phyloP scores from a whole-genome alignment of 2,329 filamentous ascomycete genomes.

The Fusarium palustre region DNA sequence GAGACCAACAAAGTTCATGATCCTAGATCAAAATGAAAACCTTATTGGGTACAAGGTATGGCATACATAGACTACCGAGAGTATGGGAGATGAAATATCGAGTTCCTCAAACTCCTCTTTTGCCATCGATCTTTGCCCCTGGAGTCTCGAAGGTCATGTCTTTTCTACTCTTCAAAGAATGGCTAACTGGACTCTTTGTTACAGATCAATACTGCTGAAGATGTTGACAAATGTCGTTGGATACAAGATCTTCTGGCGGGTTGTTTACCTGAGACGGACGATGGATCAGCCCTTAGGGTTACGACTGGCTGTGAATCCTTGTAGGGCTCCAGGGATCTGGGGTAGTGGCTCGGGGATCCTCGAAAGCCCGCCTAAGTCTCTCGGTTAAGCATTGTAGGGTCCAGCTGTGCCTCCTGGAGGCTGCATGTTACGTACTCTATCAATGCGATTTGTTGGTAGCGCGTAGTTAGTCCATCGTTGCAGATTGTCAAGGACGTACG shows the following conservation, averaged over 20 bases:
- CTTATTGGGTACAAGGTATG: neutral
- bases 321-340: slow-evolving; percentile 8
- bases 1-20: slow-evolving; percentile 29
- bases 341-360: slow-evolving; percentile 2
- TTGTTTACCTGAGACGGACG: slow-evolving; percentile 30
- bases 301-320: slow-evolving; percentile 1
- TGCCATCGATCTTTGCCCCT: rapidly evolving
- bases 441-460: neutral
- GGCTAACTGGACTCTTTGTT: neutral
- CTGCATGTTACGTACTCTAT: slow-evolving; percentile 11
- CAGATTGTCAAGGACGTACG: neutral
- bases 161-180: neutral
- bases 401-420: slow-evolving; percentile 15
- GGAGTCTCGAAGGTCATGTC: neutral
- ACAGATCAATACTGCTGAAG: neutral
- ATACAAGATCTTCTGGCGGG: slow-evolving; percentile 13
- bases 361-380: neutral
- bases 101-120: neutral
- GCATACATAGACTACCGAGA: neutral
- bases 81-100: neutral
- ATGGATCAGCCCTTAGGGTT: slow-evolving; percentile 2
- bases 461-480: neutral
- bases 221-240: neutral
- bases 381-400: slow-evolving; percentile 3
- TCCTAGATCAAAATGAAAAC: slow-evolving; percentile 6